Evolutionary conservation across 768 basidiomycete genomes (phyloP).

Genomic region (Kwoniella dendrophila): DNA sequence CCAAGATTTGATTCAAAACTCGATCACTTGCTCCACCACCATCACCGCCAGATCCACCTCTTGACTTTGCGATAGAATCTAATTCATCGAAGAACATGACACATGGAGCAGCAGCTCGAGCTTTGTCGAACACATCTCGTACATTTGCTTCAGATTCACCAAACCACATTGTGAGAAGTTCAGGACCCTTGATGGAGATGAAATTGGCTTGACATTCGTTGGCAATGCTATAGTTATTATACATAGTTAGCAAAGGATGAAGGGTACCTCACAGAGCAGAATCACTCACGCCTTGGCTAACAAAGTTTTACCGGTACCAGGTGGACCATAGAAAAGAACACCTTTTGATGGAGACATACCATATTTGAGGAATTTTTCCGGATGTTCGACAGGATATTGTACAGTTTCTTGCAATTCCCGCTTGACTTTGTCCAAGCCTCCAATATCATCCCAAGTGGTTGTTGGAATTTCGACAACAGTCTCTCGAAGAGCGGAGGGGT

Average conservation of each 20-base stretch:
- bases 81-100: constrained; percentile 99
- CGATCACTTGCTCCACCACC: constrained; percentile 96
- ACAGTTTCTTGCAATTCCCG: constrained; percentile 98
- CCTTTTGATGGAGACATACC: constrained; percentile 99
- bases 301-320: constrained; percentile 99
- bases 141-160: constrained; percentile 99
- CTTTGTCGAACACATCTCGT: constrained; percentile 99
- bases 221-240: constrained; percentile 65
- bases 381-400: constrained; percentile 99
- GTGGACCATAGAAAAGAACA: constrained; percentile 99
- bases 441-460: constrained; percentile 98
- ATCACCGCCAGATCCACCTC: constrained; percentile 76
- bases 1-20: constrained; percentile 72
- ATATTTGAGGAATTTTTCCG: constrained; percentile 99
- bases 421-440: constrained; percentile 99
- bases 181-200: constrained; percentile 99
- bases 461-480: constrained; percentile 99
- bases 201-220: constrained; percentile 99
- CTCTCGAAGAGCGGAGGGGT: constrained; percentile 97
- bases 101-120: constrained; percentile 96
- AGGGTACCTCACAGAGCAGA: neutral
- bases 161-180: constrained; percentile 99
- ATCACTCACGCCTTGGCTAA: constrained; percentile 80
- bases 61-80: constrained; percentile 97
- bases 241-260: constrained; percentile 19